Conservation (phyloP, 495 filamentous ascomycete species). For the Lepidopterella palustris region DNA sequence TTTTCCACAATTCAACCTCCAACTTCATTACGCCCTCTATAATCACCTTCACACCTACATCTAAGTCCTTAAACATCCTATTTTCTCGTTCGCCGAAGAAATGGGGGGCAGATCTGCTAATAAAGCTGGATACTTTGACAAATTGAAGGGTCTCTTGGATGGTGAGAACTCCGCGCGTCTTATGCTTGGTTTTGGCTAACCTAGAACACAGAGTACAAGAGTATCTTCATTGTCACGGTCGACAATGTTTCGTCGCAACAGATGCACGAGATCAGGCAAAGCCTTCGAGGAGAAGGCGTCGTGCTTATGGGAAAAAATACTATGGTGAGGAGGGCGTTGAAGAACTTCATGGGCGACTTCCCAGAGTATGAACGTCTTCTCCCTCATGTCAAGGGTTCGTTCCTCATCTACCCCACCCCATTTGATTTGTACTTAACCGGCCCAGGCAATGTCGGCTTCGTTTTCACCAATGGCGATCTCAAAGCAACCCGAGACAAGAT, state of each 20-base stretch:
- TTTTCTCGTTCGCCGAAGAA: conserved; percentile 54
- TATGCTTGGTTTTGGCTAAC: conserved; percentile 89
- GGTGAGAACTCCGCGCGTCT: background rate
- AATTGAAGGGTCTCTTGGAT: conserved; percentile 72
- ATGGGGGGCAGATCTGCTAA: conserved; percentile 96
- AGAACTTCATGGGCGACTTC: conserved; percentile 83
- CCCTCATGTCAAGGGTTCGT: conserved; percentile 77
- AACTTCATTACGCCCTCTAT: conserved; percentile 2
- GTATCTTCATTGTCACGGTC: conserved; percentile 87
- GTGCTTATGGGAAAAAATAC: conserved; percentile 99
- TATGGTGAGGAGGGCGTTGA: conserved; percentile 97
- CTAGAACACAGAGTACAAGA: conserved; percentile 66
- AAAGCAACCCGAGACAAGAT: conserved; percentile 90
- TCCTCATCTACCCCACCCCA: background rate
- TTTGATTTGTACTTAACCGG: conserved; percentile 16
- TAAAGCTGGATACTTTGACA: conserved; percentile 99
- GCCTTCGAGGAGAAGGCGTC: conserved; percentile 69
- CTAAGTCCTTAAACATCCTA: conserved; percentile 36
- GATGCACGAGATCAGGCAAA: conserved; percentile 98
- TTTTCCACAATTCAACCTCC: background rate
- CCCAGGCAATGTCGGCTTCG: conserved; percentile 85
- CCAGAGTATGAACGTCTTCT: conserved; percentile 97
- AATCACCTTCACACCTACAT: conserved; percentile 8
- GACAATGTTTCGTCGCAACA: conserved; percentile 83
- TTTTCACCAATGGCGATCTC: conserved; percentile 97